Evolutionary conservation across 148 eudicot genomes (phyloP).

Genomic region (Fagopyrum tataricum): DNA sequence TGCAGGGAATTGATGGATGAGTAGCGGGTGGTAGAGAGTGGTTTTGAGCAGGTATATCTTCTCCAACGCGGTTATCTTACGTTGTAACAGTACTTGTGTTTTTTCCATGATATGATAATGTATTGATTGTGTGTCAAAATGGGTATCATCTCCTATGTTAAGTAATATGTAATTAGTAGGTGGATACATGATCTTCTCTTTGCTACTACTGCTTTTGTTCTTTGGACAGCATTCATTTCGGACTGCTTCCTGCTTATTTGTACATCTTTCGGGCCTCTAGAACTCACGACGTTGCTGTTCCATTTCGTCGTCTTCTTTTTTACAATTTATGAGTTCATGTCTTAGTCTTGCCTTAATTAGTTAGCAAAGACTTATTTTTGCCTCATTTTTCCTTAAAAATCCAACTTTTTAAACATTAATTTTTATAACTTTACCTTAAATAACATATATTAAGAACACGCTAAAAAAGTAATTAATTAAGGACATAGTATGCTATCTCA

Average conservation of each 20-base stretch:
- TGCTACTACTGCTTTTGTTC: neutral
- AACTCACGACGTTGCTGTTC: neutral
- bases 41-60: neutral
- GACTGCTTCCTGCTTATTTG: neutral
- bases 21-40: neutral
- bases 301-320: neutral
- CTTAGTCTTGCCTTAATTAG: too few relatives aligned
- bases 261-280: neutral
- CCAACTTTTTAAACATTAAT: too few relatives aligned
- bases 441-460: too few relatives aligned
- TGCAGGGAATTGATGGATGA: neutral
- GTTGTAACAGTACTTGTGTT: neutral
- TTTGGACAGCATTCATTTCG: neutral
- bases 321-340: too few relatives aligned
- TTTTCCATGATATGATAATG: neutral
- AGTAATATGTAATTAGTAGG: constrained; percentile 6
- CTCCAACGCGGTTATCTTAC: neutral
- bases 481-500: too few relatives aligned
- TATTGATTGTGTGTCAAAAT: neutral
- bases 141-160: neutral
- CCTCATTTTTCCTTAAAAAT: too few relatives aligned
- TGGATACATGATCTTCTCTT: constrained; percentile 4
- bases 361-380: too few relatives aligned
- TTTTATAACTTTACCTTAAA: too few relatives aligned
- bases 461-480: too few relatives aligned